Base-by-base conservation (phyloP, 2,329 filamentous ascomycete species). In the Ophiostoma novo-ulmi region DNA sequence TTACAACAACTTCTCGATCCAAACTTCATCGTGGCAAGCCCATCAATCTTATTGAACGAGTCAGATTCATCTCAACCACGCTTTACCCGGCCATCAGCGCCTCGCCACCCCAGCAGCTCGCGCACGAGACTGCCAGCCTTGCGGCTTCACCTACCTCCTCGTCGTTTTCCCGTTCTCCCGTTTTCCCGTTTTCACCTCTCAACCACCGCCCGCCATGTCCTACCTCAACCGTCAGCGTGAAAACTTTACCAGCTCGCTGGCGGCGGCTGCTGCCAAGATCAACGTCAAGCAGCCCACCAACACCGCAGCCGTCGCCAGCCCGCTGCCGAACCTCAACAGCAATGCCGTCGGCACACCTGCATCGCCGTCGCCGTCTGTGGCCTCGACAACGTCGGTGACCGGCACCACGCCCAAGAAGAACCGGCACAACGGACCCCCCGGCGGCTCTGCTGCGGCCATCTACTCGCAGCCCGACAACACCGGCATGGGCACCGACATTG, bases 391-490 rank as follows among this genome's bases (percentile, higher is more conserved):
- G 63, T 81, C 80, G 44, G 76, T 80, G 22, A 85, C 88, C 66
- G 82, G 81, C 73, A 88, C 88, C 72, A 91, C 91, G 20, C 85
- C 89, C 10, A 89, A 88, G 78, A 83, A 84, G 80, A 89, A 89
- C 80, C 83, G 85, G 76, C 8, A 11, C 31, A 67, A 31, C 22
- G 66, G 35, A n/a, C 67, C 61, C 3, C n/a, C 44, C 20, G 55
- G 41, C 35, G 14, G 41, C 41, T 35, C 44, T 4, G 61, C n/a
- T 7, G 66, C 77, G 20, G 82, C 85, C 14, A 83, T 91, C 69
- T 94, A 89, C 80, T 94, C 91, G 70, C 92, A 94, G 81, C 91
- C 91, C 26, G 85, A 87, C 74, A 88, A 90, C 76, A 92, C 88
- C 20, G 90, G 89, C 77, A 91, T 89, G 69, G 93, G 93, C 75